Base-by-base conservation (phyloP, 441 rosid species). In the Mallotus repandus region DNA sequence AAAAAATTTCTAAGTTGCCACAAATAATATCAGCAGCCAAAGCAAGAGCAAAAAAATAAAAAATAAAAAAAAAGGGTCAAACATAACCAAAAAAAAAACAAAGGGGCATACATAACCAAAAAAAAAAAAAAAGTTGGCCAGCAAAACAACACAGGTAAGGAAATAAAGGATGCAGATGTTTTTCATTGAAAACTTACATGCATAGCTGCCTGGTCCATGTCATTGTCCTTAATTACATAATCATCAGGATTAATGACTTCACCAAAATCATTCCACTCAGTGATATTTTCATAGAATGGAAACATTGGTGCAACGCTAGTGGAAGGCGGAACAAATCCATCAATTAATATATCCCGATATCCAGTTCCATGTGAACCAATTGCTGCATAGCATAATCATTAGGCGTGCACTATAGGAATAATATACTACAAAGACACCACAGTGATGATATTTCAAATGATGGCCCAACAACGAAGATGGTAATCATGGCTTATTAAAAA, bases 241-340 rank as follows among this genome's bases (percentile, higher is more conserved):
- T 95, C 97, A 83, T 95, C 98, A 46, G 99, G 98, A 81, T 93
- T 95, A 70, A 95, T 88, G 67, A 95, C 88, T 83, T 95, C 99
- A 19, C 99, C 99, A 84, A 90, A 95, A 78, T 95, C 99, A 80
- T 91, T 95, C 99, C 99, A 95, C 70, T 93, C 99, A 57, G 83
- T 72, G 74, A 86, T 77, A 79, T 84, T 89, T 68, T 93, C 97
- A 81, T 84, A 95, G 79, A 84, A 91, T 60, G 99, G 99, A 77
- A 91, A 95, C 97, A 95, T 93, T 52, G 99, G 99, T 46, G 98
- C 92, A 81, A 85, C 86, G 76, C 94, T 89, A 79, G 85, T 84
- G 70, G 95, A 79, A 64, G 95, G 89, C 74, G 97, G 90, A 84
- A 87, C 92, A 86, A 95, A 95, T 73, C 99, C 99, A 81, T 95